Evolutionary conservation across 1,284 basidiomycete species (phyloP).

Genomic region (Sphaerobolus stellatus): DNA sequence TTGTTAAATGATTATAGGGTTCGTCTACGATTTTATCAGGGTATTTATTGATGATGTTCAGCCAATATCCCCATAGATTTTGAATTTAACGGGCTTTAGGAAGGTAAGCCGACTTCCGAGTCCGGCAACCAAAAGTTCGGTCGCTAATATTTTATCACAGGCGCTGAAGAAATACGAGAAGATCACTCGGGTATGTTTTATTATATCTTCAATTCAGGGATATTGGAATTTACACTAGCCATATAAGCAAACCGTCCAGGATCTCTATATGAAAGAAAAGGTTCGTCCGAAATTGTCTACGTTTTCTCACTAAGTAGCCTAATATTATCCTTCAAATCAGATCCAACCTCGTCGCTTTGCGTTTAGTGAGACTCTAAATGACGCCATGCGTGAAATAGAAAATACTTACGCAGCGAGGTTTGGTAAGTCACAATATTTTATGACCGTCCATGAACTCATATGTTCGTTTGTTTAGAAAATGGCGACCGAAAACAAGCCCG

Average conservation of each 20-base stretch:
- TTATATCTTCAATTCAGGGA: background rate
- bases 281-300: slow-evolving; percentile 37
- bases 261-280: slow-evolving; percentile 75
- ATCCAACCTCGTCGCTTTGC: slow-evolving; percentile 63
- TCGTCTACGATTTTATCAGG: slow-evolving; percentile 29
- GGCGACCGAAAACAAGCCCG: slow-evolving; percentile 84
- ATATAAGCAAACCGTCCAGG: slow-evolving; percentile 64
- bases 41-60: background rate
- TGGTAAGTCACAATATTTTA: slow-evolving; percentile 40
- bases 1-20: slow-evolving; percentile 85
- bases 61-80: slow-evolving; percentile 47
- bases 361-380: slow-evolving; percentile 59
- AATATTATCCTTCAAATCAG: slow-evolving; percentile 34
- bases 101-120: slow-evolving; percentile 44
- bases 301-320: background rate
- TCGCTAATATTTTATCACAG: background rate
- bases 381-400: slow-evolving; percentile 75
- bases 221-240: background rate
- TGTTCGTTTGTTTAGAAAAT: slow-evolving; percentile 51
- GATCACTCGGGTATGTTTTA: slow-evolving; percentile 56
- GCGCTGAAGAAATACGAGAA: slow-evolving; percentile 95
- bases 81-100: slow-evolving; percentile 88
- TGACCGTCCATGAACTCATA: slow-evolving; percentile 13
- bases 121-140: background rate
- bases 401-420: slow-evolving; percentile 72